These are phyloP conservation scores for Avena insularis DNA, from an alignment of 176 grass and related monocot species.

Conservation along the genomic window DNA sequence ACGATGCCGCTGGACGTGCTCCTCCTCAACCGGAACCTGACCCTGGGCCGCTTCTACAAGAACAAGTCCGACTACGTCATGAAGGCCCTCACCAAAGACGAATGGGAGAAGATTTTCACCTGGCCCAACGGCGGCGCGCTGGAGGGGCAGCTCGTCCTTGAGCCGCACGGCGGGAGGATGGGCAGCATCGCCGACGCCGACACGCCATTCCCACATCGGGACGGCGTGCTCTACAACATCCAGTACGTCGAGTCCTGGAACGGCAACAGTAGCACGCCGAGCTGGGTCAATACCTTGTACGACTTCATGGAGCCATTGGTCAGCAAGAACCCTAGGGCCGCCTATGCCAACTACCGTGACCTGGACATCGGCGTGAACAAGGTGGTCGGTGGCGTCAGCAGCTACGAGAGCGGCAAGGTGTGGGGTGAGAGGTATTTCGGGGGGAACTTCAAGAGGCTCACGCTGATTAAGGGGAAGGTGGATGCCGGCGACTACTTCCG, in stretches of 20 bases:
- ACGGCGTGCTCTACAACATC: conserved; percentile 1
- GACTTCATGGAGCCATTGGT: neutral
- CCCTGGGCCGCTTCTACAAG: neutral
- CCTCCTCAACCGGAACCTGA: neutral
- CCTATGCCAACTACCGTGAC: neutral
- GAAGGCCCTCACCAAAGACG: neutral
- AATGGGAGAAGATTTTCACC: conserved; percentile 9
- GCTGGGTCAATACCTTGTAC: neutral
- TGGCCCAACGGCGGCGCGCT: neutral
- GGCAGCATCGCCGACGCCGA: neutral
- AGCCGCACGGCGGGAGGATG: conserved; percentile 1
- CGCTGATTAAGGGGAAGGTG: neutral
- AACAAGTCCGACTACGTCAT: conserved; percentile 12
- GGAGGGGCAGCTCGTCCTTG: neutral
- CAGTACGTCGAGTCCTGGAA: conserved; percentile 1
- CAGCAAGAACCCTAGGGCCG: neutral
- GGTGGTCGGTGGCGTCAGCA: neutral
- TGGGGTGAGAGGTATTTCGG: neutral
- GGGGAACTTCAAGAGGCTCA: neutral
- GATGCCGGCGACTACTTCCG: neutral
- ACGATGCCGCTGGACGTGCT: neutral
- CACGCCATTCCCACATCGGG: neutral
- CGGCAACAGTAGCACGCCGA: neutral
- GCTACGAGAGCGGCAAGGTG: neutral
- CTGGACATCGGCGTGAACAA: neutral